These are phyloP conservation scores for Scenedesmus sp. DNA, from an alignment of 163 green algal genomes.

Conservation along the genomic window DNA sequence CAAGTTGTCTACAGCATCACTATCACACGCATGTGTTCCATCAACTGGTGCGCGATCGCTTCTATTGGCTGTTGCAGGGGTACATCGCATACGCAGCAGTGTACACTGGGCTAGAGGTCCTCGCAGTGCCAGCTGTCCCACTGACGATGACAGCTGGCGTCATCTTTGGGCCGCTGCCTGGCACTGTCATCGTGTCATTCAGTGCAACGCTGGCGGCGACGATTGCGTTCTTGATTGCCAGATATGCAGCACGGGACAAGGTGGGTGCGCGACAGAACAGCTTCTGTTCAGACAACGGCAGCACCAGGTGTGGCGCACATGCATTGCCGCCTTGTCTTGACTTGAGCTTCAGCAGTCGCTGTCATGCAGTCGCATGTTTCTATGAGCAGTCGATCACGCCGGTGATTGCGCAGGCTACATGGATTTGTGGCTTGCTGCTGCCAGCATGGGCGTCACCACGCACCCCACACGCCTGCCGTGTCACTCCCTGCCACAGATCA, in stretches of 20 bases:
- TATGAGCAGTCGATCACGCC: too few relatives aligned
- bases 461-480: not conserved
- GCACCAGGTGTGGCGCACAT: too few relatives aligned
- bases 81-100: constrained; percentile 84
- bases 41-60: not conserved
- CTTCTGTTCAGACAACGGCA: too few relatives aligned
- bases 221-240: constrained; percentile 93
- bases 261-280: constrained; percentile 53
- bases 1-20: not conserved
- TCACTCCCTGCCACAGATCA: not conserved
- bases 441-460: too few relatives aligned
- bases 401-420: too few relatives aligned
- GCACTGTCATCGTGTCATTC: constrained; percentile 84
- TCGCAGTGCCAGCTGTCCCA: constrained; percentile 95
- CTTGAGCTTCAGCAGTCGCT: too few relatives aligned
- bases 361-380: too few relatives aligned
- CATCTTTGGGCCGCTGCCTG: constrained; percentile 89
- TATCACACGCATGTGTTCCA: not conserved
- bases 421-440: too few relatives aligned
- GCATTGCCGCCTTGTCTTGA: too few relatives aligned
- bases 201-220: constrained; percentile 85
- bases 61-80: constrained; percentile 71
- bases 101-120: constrained; percentile 80
- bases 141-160: constrained; percentile 96
- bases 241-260: constrained; percentile 87